Evolutionary conservation across 352 stramenopile species (phyloP), one percentile per base, ranked within the genome.

Genomic region (Phytophthora syringae): DNA sequence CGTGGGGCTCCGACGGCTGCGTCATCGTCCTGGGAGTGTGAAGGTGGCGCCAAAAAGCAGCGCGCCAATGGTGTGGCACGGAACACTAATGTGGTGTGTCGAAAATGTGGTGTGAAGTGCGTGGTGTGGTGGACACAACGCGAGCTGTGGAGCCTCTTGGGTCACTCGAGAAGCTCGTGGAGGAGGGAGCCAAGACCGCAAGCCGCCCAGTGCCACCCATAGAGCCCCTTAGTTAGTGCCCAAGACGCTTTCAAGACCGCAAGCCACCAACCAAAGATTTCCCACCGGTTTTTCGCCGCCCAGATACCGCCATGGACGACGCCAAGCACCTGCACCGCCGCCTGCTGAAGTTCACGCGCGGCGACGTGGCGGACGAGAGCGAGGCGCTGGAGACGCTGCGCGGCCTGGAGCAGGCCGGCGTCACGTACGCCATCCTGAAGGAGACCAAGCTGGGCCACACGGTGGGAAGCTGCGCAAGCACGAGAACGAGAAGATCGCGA

Each of bases 391-490:
- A 92, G 21, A 67, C 87, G 50, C 70, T 95, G 55, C 77, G 80
- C 18, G 74, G 66, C 24, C 72, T 95, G 27, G 83, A 93, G 55
- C 77, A 79, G 43, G 71, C 70, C 7, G 59, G 57, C 12, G 70
- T 95, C 36, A 95, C 84, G 34, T 79, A 90, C 42, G 63, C 61
- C 16, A 77, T 95, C 47, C 76, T 95, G 30, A 95, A 93, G 64
- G 86, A 95, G 58, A 95, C 86, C 40, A 92, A 93, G 64, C 68
- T 95, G 25, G 86, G 86, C 43, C 83, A 93, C 61, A 95, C 86
- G 18, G 80, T 97, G 30, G 86, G 87, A 97, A 97, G 70, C 76
- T 96, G 64, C 86, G 87, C 63, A 97, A 97, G 74, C 84, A 97
- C 70, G 79, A 88, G 40, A 83, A 96, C 71, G 83, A 90, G 32